phyloP scores from a whole-genome alignment of 108 stramenopile species.

The Cyclostephanos invisitatus region DNA sequence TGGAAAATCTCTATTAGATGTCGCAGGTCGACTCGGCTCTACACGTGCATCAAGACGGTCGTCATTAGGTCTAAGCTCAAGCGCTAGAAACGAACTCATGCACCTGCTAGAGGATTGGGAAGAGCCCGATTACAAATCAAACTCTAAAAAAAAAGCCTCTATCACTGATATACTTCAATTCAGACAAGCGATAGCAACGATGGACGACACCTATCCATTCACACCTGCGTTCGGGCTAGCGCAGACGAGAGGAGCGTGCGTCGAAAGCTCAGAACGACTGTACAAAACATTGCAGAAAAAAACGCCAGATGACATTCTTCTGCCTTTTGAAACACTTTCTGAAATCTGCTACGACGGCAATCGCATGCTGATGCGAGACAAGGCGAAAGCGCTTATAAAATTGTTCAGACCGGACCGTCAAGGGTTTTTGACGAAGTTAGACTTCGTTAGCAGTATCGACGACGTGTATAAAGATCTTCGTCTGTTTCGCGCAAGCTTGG shows the following conservation, averaged over 20 bases:
- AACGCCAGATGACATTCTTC: constrained; percentile 15
- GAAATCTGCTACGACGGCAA: constrained; percentile 35
- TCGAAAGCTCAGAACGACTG: constrained; percentile 59
- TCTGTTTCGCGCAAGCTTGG: constrained; percentile 47
- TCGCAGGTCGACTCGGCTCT: constrained; percentile 1
- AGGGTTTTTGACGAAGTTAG: constrained; percentile 46
- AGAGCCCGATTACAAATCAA: constrained; percentile 25
- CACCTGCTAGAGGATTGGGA: constrained; percentile 53
- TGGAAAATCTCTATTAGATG: constrained; percentile 23
- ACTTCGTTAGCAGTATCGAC: constrained; percentile 43
- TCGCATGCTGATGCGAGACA: constrained; percentile 28
- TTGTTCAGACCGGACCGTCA: constrained; percentile 70
- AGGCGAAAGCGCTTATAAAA: constrained; percentile 48
- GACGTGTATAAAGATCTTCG: constrained; percentile 65
- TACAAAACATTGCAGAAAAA: constrained; percentile 53
- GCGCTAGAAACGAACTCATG: constrained; percentile 32
- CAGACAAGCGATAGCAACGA: constrained; percentile 42
- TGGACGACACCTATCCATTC: constrained; percentile 50
- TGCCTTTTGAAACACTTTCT: constrained; percentile 63
- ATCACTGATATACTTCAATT: constrained; percentile 53
- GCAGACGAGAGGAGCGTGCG: constrained; percentile 54
- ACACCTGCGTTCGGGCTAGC: constrained; percentile 58
- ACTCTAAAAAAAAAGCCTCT: background rate
- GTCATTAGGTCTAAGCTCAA: constrained; percentile 1
- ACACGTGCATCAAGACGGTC: background rate